These are phyloP conservation scores for Lactarius sanguifluus DNA, from an alignment of 768 basidiomycete genomes.

Conservation along the genomic window DNA sequence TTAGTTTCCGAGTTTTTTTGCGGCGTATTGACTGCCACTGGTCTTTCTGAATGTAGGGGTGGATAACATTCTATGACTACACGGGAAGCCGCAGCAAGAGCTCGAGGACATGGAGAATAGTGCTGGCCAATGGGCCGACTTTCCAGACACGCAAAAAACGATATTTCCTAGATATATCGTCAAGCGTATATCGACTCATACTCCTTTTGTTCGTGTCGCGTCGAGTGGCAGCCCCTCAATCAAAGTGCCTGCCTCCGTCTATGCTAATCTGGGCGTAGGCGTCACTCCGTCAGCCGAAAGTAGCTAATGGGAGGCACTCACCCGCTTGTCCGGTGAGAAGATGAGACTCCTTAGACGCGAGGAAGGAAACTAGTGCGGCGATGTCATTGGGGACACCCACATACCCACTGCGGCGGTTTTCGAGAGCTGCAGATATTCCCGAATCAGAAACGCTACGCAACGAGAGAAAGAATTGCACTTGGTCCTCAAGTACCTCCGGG, in stretches of 20 bases:
- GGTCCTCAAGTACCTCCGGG: constrained; percentile 21
- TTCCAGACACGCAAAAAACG: neutral
- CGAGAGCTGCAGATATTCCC: constrained; percentile 12
- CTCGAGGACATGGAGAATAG: no score
- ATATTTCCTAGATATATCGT: neutral
- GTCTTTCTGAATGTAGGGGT: neutral
- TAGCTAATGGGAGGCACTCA: constrained; percentile 8
- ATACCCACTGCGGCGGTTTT: constrained; percentile 27
- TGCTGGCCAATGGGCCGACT: neutral
- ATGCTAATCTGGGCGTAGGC: constrained; percentile 20
- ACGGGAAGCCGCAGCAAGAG: no score
- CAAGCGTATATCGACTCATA: neutral
- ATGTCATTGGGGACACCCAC: constrained; percentile 33
- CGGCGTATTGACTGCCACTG: neutral
- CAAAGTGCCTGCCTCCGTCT: constrained; percentile 26
- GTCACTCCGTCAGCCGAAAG: constrained; percentile 7
- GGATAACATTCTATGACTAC: no score
- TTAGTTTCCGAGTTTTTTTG: neutral
- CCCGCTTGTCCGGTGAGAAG: constrained; percentile 36
- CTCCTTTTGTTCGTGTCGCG: neutral
- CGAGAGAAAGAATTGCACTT: constrained; percentile 3
- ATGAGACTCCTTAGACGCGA: constrained; percentile 35
- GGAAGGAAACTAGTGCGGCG: constrained; percentile 37
- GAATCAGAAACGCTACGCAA: neutral
- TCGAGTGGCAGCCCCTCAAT: neutral